Percentiles rank a stretch among this genome's conserved stretches.
phyloP scores from a whole-genome alignment of 2,329 filamentous ascomycete genomes.

The Bipolaris oryzae region DNA sequence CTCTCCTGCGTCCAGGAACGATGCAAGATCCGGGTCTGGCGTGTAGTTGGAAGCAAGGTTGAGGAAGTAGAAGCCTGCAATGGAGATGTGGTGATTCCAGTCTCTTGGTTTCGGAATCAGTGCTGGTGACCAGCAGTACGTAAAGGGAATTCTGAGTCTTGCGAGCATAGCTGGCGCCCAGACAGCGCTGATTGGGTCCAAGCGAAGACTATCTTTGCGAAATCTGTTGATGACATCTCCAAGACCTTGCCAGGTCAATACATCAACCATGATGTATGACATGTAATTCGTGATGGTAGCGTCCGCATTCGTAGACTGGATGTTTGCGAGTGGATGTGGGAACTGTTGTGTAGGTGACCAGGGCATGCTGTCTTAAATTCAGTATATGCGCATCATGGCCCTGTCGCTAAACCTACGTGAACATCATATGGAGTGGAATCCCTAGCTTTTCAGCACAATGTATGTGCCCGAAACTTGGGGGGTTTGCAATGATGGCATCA shows the following conservation, averaged over 20 bases:
- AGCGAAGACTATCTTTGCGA: conserved; percentile 72
- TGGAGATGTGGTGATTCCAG: conserved; percentile 51
- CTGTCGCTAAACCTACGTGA: conserved; percentile 65
- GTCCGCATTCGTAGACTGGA: conserved; percentile 77
- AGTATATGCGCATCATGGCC: background rate
- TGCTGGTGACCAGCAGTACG: conserved; percentile 77
- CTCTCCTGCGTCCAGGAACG: conserved; percentile 48
- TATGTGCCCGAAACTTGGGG: conserved; percentile 76
- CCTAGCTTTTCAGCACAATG: conserved; percentile 77
- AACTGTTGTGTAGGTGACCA: conserved; percentile 87
- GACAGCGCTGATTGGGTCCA: conserved; percentile 78
- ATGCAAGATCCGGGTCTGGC: conserved; percentile 47
- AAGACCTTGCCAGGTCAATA: conserved; percentile 91
- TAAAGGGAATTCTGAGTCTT: conserved; percentile 78
- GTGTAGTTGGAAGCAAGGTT: conserved; percentile 48
- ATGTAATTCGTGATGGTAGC: conserved; percentile 80
- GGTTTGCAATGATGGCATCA: conserved; percentile 80
- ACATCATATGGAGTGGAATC: conserved; percentile 83
- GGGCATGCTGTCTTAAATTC: conserved; percentile 67
- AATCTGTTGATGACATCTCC: conserved; percentile 93
- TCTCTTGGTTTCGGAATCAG: conserved; percentile 55
- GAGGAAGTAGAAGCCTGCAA: conserved; percentile 52
- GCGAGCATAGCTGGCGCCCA: conserved; percentile 82
- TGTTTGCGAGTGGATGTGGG: conserved; percentile 83
- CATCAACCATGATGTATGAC: conserved; percentile 82